Conservation (phyloP, 192 early-diverging fungal species). For the Backusella circina region DNA sequence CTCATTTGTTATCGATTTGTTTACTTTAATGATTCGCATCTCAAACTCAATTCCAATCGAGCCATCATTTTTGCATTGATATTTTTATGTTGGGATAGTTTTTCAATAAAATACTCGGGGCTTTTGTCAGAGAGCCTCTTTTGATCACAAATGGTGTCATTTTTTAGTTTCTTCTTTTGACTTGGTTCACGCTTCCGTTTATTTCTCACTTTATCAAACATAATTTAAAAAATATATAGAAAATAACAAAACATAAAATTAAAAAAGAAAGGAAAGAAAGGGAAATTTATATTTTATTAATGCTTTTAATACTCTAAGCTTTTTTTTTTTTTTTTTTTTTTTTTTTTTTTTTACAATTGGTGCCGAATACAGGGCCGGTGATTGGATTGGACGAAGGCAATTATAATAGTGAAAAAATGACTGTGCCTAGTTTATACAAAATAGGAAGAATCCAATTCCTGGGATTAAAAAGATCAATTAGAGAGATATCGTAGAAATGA, state of each 20-base stretch:
- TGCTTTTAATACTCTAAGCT: not conserved
- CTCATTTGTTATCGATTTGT: conserved; percentile 39
- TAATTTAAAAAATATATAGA: not conserved
- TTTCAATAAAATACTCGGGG: not conserved
- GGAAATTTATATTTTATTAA: not conserved
- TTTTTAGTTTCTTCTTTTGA: not conserved
- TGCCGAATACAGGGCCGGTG: not conserved
- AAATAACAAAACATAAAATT: not conserved
- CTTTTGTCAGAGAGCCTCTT: not conserved
- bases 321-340: not conserved
- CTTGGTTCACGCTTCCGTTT: not conserved
- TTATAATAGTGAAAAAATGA: not conserved
- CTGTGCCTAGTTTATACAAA: not conserved
- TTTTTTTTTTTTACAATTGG: not conserved
- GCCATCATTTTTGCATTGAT: not conserved
- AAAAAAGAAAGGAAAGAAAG: not conserved
- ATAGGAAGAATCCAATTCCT: not conserved
- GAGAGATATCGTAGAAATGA: no score
- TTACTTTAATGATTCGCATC: not conserved
- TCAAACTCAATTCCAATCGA: not conserved
- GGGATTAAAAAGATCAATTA: conserved; percentile 3
- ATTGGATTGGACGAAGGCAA: not conserved
- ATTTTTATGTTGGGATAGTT: not conserved
- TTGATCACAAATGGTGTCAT: not conserved
- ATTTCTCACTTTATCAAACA: not conserved